phyloP scores from a whole-genome alignment of 106 monocot species.

The Hemerocallis citrina region DNA sequence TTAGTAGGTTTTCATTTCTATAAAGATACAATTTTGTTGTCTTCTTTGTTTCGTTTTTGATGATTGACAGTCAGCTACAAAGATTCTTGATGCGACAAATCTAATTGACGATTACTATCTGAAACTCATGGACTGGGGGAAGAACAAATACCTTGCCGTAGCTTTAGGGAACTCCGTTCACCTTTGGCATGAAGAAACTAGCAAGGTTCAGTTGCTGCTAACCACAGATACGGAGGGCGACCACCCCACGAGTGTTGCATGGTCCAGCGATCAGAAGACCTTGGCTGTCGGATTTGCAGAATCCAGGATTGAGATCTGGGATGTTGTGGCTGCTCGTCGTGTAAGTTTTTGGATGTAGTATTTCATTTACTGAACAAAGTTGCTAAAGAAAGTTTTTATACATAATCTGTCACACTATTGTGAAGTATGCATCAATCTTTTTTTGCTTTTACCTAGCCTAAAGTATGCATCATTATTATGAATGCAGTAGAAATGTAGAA shows the following conservation, averaged over 20 bases:
- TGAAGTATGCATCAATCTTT: no score
- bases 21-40: no score
- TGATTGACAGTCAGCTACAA: conserved; percentile 19
- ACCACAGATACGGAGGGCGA: conserved; percentile 8
- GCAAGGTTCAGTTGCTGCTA: conserved; percentile 8
- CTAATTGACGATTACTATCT: conserved; percentile 32
- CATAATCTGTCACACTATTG: no score
- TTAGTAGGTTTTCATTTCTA: background rate
- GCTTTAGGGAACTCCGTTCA: conserved; percentile 32
- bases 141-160: conserved; percentile 36
- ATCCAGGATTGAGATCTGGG: conserved; percentile 40
- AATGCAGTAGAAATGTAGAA: no score
- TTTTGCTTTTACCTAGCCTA: no score
- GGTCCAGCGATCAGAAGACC: conserved; percentile 22
- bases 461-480: no score
- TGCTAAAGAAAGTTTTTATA: no score
- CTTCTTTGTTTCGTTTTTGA: background rate
- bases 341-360: no score
- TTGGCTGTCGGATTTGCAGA: conserved; percentile 37
- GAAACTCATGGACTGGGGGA: conserved; percentile 53
- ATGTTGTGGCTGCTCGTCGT: conserved; percentile 11
- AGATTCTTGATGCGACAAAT: conserved; percentile 26
- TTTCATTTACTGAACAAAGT: no score
- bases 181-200: conserved; percentile 17
- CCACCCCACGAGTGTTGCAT: conserved; percentile 35